Conservation (phyloP, 176 grass and related monocot species). For the Hordeum vulgare region MorexV3_pseudomolecules_assembly NC_058519.1:157409881-157410380, state of each 20-base stretch:
- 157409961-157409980: neutral
- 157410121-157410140: conserved; percentile 81
- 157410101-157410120: conserved; percentile 88
- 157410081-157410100: conserved; percentile 80
- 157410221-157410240: neutral
- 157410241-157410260: neutral
- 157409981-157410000: neutral
- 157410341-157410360: neutral
- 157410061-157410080: conserved; percentile 42
- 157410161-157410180: conserved; percentile 89
- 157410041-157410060: neutral
- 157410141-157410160: conserved; percentile 91
- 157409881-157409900: conserved; percentile 97
- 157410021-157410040: neutral
- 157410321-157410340: neutral
- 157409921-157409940: neutral
- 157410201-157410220: conserved; percentile 25
- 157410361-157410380: neutral
- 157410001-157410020: neutral
- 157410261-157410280: neutral
- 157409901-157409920: conserved; percentile 53
- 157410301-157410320: neutral
- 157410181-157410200: conserved; percentile 90
- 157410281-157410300: neutral
- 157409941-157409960: neutral